These are phyloP conservation scores for Pyrrhoderma lamaoense DNA, from an alignment of 1,284 basidiomycete genomes.

Conservation along the genomic window DNA sequence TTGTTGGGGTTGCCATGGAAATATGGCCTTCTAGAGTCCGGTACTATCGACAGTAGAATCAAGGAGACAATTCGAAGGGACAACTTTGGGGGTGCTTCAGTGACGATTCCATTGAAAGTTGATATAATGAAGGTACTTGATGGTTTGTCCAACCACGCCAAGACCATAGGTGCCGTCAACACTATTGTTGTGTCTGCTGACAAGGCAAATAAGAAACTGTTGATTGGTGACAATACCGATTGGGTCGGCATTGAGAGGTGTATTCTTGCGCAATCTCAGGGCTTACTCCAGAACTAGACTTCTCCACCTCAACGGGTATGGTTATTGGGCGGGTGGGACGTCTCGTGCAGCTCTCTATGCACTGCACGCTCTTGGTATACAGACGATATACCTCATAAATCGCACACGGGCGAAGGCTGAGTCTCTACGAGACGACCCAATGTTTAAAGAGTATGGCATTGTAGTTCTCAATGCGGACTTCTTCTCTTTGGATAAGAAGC, in stretches of 20 bases:
- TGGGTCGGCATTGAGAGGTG: slow-evolving; percentile 79
- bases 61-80: slow-evolving; percentile 53
- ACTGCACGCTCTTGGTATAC: slow-evolving; percentile 60
- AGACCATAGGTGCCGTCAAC: slow-evolving; percentile 87
- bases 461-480: slow-evolving; percentile 51
- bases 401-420: slow-evolving; percentile 71
- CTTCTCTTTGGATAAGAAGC: slow-evolving; percentile 40
- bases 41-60: slow-evolving; percentile 58
- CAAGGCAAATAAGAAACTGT: slow-evolving; percentile 34
- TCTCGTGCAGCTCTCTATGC: slow-evolving; percentile 90
- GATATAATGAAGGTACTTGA: slow-evolving; percentile 80
- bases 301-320: slow-evolving; percentile 41
- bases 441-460: slow-evolving; percentile 64
- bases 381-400: slow-evolving; percentile 79
- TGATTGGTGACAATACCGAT: slow-evolving; percentile 91
- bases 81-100: slow-evolving; percentile 91
- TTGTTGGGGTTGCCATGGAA: slow-evolving; percentile 76
- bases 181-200: slow-evolving; percentile 51
- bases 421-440: slow-evolving; percentile 43
- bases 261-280: slow-evolving; percentile 29
- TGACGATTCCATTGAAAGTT: slow-evolving; percentile 92
- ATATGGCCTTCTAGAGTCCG: slow-evolving; percentile 77
- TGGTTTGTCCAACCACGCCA: slow-evolving; percentile 69
- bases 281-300: background rate
- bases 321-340: slow-evolving; percentile 93